Percentiles rank a stretch among this genome's conserved stretches.
These are phyloP conservation scores for Luffa acutangula DNA, from an alignment of 306 rosid species.

Conservation along the genomic window DNA sequence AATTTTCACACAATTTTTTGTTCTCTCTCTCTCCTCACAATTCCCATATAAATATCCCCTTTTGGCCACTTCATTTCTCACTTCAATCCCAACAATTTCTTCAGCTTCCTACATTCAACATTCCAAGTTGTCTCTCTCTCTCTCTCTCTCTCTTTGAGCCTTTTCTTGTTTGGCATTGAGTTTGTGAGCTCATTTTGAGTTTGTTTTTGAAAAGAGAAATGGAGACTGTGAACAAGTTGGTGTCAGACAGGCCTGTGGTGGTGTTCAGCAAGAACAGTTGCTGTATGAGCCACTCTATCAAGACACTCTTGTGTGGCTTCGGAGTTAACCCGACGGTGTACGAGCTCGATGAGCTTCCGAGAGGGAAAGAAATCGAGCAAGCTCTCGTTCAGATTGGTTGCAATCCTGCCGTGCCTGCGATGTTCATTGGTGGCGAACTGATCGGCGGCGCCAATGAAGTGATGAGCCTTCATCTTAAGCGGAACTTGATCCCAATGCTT, in stretches of 20 bases:
- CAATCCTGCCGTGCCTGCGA: conserved; percentile 69
- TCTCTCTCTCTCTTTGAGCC: neutral
- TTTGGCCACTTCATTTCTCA: neutral
- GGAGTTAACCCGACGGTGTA: conserved; percentile 82
- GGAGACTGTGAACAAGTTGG: conserved; percentile 74
- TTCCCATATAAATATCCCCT: conserved; percentile 2
- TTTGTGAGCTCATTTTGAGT: neutral
- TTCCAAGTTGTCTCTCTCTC: neutral
- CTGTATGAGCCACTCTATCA: conserved; percentile 82
- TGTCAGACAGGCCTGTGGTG: conserved; percentile 80
- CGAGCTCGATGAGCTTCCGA: conserved; percentile 73
- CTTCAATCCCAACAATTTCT: neutral
- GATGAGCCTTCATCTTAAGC: conserved; percentile 81
- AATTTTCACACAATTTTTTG: neutral
- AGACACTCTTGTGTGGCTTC: conserved; percentile 64
- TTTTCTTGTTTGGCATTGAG: neutral
- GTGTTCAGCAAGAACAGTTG: conserved; percentile 89
- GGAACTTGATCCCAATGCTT: conserved; percentile 88
- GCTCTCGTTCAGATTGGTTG: conserved; percentile 61
- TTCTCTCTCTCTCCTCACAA: neutral
- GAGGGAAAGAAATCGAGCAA: conserved; percentile 85
- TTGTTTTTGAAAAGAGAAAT: conserved; percentile 9
- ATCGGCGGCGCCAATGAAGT: conserved; percentile 87
- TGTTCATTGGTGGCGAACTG: conserved; percentile 74
- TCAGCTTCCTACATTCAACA: neutral